Conservation (phyloP, 2,329 filamentous ascomycete genomes). For the Talaromyces atroroseus region DNA sequence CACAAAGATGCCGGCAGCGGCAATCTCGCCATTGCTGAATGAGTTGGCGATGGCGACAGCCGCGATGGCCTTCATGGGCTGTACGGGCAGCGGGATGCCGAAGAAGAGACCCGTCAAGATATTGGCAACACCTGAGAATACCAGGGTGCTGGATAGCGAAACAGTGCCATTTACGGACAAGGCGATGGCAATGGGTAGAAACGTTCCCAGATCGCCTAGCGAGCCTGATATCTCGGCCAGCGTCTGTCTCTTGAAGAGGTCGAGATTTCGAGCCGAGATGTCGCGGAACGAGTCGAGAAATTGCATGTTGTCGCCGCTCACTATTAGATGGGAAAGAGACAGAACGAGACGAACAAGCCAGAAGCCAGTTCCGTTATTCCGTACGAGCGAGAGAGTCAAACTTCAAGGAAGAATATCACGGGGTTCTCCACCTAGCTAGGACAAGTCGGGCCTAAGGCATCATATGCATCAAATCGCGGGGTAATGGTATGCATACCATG, state of each 20-base stretch:
- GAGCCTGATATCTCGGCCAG: conserved; percentile 80
- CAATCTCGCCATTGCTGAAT: conserved; percentile 63
- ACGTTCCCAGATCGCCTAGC: conserved; percentile 80
- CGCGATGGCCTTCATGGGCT: conserved; percentile 87
- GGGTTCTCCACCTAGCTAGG: background rate
- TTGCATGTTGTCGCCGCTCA: background rate
- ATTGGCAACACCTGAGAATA: conserved; percentile 86
- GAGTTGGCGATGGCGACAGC: conserved; percentile 73
- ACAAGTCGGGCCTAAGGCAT: background rate
- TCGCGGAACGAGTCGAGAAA: conserved; percentile 19
- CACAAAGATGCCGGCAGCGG: conserved; percentile 80
- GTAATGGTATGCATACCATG: background rate
- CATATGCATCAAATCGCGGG: background rate
- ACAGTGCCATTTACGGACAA: conserved; percentile 73
- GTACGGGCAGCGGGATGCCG: conserved; percentile 83
- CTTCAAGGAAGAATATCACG: background rate
- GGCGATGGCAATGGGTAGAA: conserved; percentile 83
- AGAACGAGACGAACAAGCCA: background rate
- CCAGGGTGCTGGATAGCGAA: conserved; percentile 73
- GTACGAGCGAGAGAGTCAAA: too few species aligned
- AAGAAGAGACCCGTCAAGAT: conserved; percentile 75
- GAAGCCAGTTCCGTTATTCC: too few species aligned
- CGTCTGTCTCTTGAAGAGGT: conserved; percentile 51
- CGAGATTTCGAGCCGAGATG: conserved; percentile 46
- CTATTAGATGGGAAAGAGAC: background rate